Conservation (phyloP, 441 rosid genomes). For the Omphalea diandra region DNA sequence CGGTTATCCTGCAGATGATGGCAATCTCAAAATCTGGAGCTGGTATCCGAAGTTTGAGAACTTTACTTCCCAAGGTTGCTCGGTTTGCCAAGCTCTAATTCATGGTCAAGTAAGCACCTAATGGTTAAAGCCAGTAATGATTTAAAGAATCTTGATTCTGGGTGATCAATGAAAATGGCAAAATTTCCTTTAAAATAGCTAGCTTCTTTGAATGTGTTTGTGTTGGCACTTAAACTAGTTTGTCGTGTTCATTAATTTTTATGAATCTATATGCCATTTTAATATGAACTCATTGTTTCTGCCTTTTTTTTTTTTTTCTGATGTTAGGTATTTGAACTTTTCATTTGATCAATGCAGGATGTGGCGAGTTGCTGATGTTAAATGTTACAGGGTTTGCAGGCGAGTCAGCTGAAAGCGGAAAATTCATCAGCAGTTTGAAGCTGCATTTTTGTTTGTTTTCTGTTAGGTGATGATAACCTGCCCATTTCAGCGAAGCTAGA, state of each 20-base stretch:
- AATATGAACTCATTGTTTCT: background rate
- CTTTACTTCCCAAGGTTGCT: conserved; percentile 72
- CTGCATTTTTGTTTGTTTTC: background rate
- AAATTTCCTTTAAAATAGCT: background rate
- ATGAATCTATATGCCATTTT: background rate
- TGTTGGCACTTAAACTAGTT: too few relatives aligned
- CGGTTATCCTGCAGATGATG: conserved; percentile 65
- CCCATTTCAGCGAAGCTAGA: background rate
- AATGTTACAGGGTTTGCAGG: background rate
- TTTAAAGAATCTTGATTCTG: background rate
- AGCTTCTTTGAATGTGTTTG: background rate
- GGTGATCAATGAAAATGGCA: background rate
- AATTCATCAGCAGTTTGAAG: background rate
- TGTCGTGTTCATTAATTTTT: background rate
- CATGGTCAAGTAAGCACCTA: conserved; percentile 10
- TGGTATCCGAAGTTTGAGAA: conserved; percentile 80
- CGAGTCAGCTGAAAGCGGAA: background rate
- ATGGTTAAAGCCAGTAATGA: background rate
- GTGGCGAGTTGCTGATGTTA: background rate
- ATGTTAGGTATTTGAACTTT: background rate
- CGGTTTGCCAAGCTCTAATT: conserved; percentile 60
- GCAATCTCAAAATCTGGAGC: conserved; percentile 88
- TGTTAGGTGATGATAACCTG: background rate
- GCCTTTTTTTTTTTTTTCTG: background rate
- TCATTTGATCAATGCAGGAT: background rate